phyloP scores from a whole-genome alignment of 1,284 basidiomycete genomes.

The Cryptococcus maquisensis region DNA sequence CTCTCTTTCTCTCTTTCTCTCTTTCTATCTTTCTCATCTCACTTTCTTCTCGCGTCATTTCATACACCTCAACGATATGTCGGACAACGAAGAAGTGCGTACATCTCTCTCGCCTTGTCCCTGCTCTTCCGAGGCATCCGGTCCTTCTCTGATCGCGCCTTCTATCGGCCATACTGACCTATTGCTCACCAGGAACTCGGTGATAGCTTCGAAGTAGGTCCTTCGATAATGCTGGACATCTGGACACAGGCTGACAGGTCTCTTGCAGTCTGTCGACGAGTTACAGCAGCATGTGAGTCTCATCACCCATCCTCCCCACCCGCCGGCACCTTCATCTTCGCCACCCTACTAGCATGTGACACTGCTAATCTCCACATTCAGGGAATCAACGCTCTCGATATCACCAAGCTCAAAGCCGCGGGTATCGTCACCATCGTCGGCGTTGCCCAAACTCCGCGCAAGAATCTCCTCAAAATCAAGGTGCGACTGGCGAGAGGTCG shows the following conservation, averaged over 20 bases:
- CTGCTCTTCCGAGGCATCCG: neutral
- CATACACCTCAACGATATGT: conserved; percentile 4
- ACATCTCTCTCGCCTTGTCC: neutral
- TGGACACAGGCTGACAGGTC: neutral
- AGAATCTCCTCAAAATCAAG: conserved; percentile 87
- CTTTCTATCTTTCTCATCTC: neutral
- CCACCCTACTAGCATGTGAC: neutral
- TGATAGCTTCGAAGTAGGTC: conserved; percentile 10
- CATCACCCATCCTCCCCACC: neutral
- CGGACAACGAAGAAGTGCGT: conserved; percentile 17
- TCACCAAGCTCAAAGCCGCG: conserved; percentile 76
- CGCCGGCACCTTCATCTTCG: neutral
- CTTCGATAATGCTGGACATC: too few relatives aligned
- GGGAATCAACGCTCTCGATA: conserved; percentile 93
- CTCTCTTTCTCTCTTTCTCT: too few relatives aligned
- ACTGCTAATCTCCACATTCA: conserved; percentile 39
- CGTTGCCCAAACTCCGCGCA: conserved; percentile 65
- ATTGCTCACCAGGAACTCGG: neutral
- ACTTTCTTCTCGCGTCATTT: neutral
- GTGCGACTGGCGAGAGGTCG: conserved; percentile 47
- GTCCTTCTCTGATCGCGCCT: neutral
- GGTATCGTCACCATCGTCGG: conserved; percentile 52
- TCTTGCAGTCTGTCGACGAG: conserved; percentile 69
- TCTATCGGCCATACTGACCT: neutral
- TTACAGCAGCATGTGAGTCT: conserved; percentile 75